Evolutionary conservation across 768 basidiomycete genomes (phyloP), one percentile per base, ranked within the genome.

Genomic region (Tylopilus sp.): DNA sequence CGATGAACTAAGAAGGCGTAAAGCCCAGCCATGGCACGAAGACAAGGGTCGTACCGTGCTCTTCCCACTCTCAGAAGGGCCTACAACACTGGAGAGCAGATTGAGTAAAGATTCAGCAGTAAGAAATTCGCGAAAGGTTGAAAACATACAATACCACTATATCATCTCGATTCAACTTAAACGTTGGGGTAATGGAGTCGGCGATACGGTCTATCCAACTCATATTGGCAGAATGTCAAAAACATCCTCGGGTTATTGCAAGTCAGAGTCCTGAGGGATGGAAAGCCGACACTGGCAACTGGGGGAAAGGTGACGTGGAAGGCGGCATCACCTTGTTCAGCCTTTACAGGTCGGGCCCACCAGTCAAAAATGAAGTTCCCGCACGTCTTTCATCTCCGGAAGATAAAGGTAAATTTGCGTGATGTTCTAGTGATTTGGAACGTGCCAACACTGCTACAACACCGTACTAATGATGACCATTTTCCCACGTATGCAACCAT

Each of bases 141-240:
- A n/a, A n/a, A 26, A 51, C 62, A 25, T 8, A 62, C 61, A 62
- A 62, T 30, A 62, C 55, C 10, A 52, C 57, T 9, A 62, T 46
- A 20, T 62, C 60, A 15, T 61, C 52, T 1, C 13, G 15, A 13
- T 6, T 30, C 12, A 57, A 21, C 9, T 44, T 13, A 4, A 44
- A 44, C 17, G 40, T 22, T 25, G 6, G 1, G 1, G 8, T 10
- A 33, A 3, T 3, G 15, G 3, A 3, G 12, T 5, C 7, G 13
- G 18, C 38, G 3, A 54, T 4, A 39, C 31, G 46, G 5, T 5
- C 22, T 2, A 13, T 18, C 4, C 30, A 7, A 3, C 28, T 41
- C 49, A 54, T 54, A 3, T 20, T 12, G 21, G 18, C 10, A 6
- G 17, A 42, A 25, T 22, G 6, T 28, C 21, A n/a, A n/a, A n/a